Evolutionary conservation across 192 early-diverging fungal species (phyloP).

Genomic region (Polychytrium aggregatum): DNA sequence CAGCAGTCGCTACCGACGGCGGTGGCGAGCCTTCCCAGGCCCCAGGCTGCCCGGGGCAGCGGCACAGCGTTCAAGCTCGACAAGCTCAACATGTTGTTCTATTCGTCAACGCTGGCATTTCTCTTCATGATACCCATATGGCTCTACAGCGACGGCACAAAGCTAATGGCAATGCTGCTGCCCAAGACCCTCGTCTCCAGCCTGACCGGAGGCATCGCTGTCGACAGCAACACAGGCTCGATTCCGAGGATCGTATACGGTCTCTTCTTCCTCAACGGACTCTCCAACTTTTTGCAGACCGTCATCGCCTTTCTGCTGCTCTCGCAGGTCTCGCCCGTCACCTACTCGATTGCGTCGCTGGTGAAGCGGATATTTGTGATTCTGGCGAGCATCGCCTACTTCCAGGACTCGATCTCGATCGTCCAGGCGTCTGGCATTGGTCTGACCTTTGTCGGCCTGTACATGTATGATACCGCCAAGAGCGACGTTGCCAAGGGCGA

Average conservation of each 20-base stretch:
- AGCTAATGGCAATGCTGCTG: constrained; percentile 7
- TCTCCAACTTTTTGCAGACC: constrained; percentile 71
- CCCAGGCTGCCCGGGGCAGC: constrained; percentile 4
- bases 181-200: background rate
- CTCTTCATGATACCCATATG: constrained; percentile 70
- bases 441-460: constrained; percentile 73
- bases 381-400: constrained; percentile 69
- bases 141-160: constrained; percentile 66
- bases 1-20: too few species aligned
- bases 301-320: constrained; percentile 72
- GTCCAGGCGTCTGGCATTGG: constrained; percentile 64
- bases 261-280: constrained; percentile 66
- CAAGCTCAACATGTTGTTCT: constrained; percentile 79
- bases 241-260: constrained; percentile 23
- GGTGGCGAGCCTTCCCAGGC: too few species aligned
- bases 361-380: constrained; percentile 89
- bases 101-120: constrained; percentile 63
- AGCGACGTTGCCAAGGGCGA: constrained; percentile 38
- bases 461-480: constrained; percentile 76
- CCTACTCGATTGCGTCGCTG: constrained; percentile 75
- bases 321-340: constrained; percentile 66
- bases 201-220: too few species aligned
- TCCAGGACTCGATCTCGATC: constrained; percentile 56
- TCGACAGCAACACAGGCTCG: constrained; percentile 8
- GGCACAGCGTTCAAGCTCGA: constrained; percentile 48